These are phyloP conservation scores for Biscogniauxia mediterranea DNA, from an alignment of 2,329 filamentous ascomycete species.

Conservation along the genomic window DNA sequence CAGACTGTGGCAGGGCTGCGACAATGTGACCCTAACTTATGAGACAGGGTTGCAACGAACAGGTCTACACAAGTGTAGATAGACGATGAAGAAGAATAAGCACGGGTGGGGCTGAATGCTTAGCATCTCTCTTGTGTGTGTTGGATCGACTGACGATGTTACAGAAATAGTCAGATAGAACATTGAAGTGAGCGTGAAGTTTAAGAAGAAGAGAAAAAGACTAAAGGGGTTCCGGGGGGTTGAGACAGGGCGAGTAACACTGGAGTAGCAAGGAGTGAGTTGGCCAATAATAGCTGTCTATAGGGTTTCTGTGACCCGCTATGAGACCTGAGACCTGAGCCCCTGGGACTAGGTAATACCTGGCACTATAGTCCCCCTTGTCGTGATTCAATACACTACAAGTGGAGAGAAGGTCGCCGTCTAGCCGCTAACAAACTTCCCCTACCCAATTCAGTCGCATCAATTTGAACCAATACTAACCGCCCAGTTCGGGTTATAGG, in stretches of 20 bases:
- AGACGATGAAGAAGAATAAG: neutral
- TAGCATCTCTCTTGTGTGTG: constrained; percentile 23
- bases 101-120: neutral
- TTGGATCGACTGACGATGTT: constrained; percentile 41
- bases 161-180: constrained; percentile 33
- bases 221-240: constrained; percentile 25
- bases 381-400: too few relatives aligned
- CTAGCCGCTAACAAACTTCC: too few relatives aligned
- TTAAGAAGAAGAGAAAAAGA: constrained; percentile 10
- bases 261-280: constrained; percentile 2
- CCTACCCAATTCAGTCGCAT: too few relatives aligned
- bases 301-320: constrained; percentile 6
- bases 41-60: neutral
- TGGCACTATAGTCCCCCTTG: neutral
- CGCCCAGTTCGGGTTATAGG: too few relatives aligned
- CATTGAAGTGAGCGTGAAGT: neutral
- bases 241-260: constrained; percentile 24
- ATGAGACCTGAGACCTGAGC: neutral
- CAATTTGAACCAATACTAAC: too few relatives aligned
- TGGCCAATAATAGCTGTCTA: constrained; percentile 12
- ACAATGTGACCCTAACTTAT: neutral
- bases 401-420: too few relatives aligned
- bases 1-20: too few relatives aligned
- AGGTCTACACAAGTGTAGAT: neutral
- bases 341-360: neutral